phyloP scores from a whole-genome alignment of 1,284 basidiomycete genomes.

The Microbotryomycetes sp. region DNA sequence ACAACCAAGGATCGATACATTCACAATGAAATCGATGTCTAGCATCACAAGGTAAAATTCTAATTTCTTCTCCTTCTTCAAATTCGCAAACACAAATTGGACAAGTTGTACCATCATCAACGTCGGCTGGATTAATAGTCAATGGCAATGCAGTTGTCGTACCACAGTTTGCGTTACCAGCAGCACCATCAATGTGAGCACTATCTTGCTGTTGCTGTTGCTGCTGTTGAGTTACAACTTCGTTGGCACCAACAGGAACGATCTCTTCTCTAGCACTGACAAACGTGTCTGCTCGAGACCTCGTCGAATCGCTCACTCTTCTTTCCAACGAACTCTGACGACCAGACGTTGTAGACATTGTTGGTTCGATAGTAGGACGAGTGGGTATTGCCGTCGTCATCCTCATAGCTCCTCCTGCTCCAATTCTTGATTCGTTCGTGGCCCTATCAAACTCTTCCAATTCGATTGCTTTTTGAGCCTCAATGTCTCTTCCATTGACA shows the following conservation, averaged over 20 bases:
- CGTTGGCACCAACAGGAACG: not conserved
- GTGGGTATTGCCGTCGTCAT: too few relatives aligned
- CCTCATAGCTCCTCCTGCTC: too few relatives aligned
- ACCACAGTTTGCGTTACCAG: too few relatives aligned
- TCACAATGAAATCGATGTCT: constrained; percentile 78
- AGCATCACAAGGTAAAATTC: constrained; percentile 80
- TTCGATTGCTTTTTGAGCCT: constrained; percentile 8
- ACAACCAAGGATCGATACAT: constrained; percentile 67
- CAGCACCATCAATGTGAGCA: too few relatives aligned
- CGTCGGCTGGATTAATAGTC: constrained; percentile 11
- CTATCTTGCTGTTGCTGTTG: not conserved
- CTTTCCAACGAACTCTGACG: not conserved
- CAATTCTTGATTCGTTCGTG: constrained; percentile 5
- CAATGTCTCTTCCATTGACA: too few relatives aligned
- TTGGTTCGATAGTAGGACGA: too few relatives aligned
- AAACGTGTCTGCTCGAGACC: not conserved
- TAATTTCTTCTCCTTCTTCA: constrained; percentile 81
- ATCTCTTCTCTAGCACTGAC: not conserved
- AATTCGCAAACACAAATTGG: constrained; percentile 92
- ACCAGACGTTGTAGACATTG: not conserved
- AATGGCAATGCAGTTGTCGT: not conserved
- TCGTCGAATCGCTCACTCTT: not conserved
- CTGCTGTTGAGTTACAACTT: not conserved
- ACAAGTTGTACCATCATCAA: constrained; percentile 63
- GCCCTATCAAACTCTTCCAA: constrained; percentile 2